phyloP scores from a whole-genome alignment of 2,329 filamentous ascomycete species.

The Exophiala sideris region DNA sequence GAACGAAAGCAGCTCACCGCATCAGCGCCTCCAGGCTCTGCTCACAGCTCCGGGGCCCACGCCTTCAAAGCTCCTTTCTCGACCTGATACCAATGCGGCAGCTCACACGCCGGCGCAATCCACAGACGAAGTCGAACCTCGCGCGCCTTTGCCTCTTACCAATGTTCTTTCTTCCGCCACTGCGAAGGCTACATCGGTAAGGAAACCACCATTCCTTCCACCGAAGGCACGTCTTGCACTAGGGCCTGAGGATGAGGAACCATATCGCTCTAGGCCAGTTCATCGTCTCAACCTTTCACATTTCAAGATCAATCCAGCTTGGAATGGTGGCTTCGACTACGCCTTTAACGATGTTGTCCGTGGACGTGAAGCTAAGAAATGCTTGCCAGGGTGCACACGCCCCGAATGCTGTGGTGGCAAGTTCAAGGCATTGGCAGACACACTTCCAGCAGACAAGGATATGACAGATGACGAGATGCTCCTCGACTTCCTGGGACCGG shows the following conservation, averaged over 20 bases:
- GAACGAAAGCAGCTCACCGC: slow-evolving; percentile 6
- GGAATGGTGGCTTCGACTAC: slow-evolving; percentile 67
- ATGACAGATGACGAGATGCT: slow-evolving; percentile 38
- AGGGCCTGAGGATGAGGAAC: slow-evolving; percentile 35
- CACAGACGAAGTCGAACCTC: background rate
- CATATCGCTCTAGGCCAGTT: slow-evolving; percentile 58
- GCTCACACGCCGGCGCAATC: background rate
- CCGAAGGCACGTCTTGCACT: background rate
- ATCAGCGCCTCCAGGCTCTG: slow-evolving; percentile 15
- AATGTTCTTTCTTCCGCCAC: background rate
- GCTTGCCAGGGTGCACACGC: slow-evolving; percentile 70
- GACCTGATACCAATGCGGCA: background rate
- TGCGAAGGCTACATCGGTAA: background rate
- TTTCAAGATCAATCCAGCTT: slow-evolving; percentile 76
- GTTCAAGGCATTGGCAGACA: slow-evolving; percentile 63
- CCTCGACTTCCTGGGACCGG: slow-evolving; percentile 27
- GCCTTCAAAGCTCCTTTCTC: background rate
- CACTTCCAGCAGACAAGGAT: slow-evolving; percentile 28
- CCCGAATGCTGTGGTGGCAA: slow-evolving; percentile 72
- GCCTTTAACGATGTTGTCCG: slow-evolving; percentile 75
- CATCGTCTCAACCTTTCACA: slow-evolving; percentile 62
- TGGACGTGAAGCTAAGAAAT: slow-evolving; percentile 64
- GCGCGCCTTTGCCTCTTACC: background rate
- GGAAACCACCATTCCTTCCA: slow-evolving; percentile 1
- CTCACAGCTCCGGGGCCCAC: slow-evolving; percentile 8